These are phyloP conservation scores for Puccinellia tenuiflora DNA, from an alignment of 176 grass and related monocot species.

Conservation along the genomic window DNA sequence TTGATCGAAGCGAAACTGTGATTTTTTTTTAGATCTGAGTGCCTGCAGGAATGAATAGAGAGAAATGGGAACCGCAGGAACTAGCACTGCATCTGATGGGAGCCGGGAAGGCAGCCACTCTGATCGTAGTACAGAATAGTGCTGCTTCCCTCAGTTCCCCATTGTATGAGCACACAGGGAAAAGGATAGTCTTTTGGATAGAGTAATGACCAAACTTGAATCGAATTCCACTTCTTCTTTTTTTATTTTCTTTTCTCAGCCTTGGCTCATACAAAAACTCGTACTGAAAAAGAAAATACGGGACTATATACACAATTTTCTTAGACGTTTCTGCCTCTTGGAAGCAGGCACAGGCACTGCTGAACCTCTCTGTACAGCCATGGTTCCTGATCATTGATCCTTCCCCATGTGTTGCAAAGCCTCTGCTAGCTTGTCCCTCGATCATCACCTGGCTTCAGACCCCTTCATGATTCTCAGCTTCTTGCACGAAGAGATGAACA, in stretches of 20 bases:
- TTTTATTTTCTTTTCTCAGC: slow-evolving; percentile 16
- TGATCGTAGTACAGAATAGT: background rate
- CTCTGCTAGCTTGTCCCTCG: slow-evolving; percentile 2
- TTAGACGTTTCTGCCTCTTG: background rate
- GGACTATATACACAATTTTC: slow-evolving; percentile 30
- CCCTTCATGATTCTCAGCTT: slow-evolving; percentile 89
- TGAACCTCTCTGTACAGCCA: slow-evolving; percentile 26
- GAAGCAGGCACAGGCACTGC: slow-evolving; percentile 15
- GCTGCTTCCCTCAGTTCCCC: background rate
- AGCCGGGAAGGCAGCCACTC: background rate
- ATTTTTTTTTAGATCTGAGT: background rate
- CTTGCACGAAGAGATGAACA: slow-evolving; percentile 92
- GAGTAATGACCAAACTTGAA: slow-evolving; percentile 34
- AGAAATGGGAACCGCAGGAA: background rate
- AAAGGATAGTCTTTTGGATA: background rate
- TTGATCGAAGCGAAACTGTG: background rate
- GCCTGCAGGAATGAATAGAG: background rate
- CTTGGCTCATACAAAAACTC: slow-evolving; percentile 30
- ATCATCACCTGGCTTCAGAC: slow-evolving; percentile 54
- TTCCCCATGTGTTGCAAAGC: background rate
- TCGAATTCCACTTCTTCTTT: background rate
- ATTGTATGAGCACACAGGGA: background rate
- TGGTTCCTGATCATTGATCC: background rate
- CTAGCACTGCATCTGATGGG: background rate
- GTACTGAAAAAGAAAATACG: background rate